phyloP scores from a whole-genome alignment of 805 yeast genomes.

The Candida chauliodis region DNA sequence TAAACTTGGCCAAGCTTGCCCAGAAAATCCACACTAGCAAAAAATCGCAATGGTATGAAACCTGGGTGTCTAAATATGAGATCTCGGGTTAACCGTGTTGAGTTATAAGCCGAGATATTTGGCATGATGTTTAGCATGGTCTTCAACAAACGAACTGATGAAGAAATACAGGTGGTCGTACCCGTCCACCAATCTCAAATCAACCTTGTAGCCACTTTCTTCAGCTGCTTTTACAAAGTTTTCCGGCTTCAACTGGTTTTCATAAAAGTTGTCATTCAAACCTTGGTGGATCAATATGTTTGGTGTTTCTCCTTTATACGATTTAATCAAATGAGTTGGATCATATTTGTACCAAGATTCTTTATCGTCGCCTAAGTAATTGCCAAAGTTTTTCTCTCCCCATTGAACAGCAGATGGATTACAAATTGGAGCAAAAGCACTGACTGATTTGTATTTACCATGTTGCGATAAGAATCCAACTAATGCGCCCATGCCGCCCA shows the following conservation, averaged over 20 bases:
- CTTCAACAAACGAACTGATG: constrained; percentile 71
- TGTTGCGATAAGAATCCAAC: constrained; percentile 64
- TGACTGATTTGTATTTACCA: constrained; percentile 68
- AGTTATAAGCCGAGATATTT: constrained; percentile 45
- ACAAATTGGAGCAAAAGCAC: constrained; percentile 88
- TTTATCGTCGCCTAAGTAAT: constrained; percentile 66
- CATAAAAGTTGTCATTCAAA: constrained; percentile 69
- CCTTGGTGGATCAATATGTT: constrained; percentile 82
- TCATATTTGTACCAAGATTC: constrained; percentile 73
- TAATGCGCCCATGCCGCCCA: constrained; percentile 97
- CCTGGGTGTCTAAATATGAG: constrained; percentile 49
- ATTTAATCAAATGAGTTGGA: constrained; percentile 71
- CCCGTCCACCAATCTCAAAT: constrained; percentile 65
- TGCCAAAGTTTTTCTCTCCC: constrained; percentile 83
- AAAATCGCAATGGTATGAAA: constrained; percentile 54
- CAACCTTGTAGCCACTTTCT: constrained; percentile 51
- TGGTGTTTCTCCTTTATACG: constrained; percentile 46
- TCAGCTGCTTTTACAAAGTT: constrained; percentile 59
- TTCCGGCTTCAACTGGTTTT: constrained; percentile 72
- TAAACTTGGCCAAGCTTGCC: constrained; percentile 33
- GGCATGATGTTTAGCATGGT: constrained; percentile 86
- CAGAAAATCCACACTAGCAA: constrained; percentile 47
- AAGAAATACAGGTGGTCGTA: constrained; percentile 92
- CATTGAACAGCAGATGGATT: constrained; percentile 78
- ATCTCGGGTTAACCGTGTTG: constrained; percentile 7